phyloP scores from a whole-genome alignment of 169 alveolate species.

The Plasmodium knowlesi region DNA sequence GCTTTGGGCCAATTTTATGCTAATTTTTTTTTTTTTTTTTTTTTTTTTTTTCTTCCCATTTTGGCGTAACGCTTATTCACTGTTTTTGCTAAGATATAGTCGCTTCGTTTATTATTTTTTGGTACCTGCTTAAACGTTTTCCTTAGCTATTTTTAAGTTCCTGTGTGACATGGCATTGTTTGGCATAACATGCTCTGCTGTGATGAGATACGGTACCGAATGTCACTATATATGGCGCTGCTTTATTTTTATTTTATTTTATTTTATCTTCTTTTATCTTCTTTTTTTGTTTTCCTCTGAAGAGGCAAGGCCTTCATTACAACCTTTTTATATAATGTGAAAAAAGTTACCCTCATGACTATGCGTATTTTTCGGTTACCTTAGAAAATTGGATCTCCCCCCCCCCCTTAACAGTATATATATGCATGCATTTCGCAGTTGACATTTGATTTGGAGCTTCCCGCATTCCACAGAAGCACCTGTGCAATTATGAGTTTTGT shows the following conservation, averaged over 20 bases:
- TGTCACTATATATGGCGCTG: neutral
- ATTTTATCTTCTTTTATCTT: too few relatives aligned
- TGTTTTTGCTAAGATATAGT: neutral
- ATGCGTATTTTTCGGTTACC: neutral
- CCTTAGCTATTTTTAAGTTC: neutral
- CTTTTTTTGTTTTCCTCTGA: constrained; percentile 18
- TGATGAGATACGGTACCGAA: neutral
- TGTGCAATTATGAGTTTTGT: constrained; percentile 9
- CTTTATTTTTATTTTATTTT: constrained; percentile 9
- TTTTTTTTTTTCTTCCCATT: neutral
- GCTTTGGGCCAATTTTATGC: constrained; percentile 2
- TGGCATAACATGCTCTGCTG: neutral
- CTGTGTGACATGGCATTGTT: neutral
- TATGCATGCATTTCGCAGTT: neutral
- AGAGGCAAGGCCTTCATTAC: neutral
- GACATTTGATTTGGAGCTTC: neutral
- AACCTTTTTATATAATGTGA: neutral
- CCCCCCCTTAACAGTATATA: neutral
- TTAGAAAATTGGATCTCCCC: neutral
- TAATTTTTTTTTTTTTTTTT: neutral
- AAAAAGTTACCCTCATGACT: neutral
- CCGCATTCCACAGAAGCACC: constrained; percentile 2
- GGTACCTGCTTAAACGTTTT: neutral
- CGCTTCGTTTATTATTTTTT: neutral
- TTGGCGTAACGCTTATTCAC: neutral